Base-by-base conservation (phyloP, 2,329 filamentous ascomycete species). In the Thelonectria discophora region DNA sequence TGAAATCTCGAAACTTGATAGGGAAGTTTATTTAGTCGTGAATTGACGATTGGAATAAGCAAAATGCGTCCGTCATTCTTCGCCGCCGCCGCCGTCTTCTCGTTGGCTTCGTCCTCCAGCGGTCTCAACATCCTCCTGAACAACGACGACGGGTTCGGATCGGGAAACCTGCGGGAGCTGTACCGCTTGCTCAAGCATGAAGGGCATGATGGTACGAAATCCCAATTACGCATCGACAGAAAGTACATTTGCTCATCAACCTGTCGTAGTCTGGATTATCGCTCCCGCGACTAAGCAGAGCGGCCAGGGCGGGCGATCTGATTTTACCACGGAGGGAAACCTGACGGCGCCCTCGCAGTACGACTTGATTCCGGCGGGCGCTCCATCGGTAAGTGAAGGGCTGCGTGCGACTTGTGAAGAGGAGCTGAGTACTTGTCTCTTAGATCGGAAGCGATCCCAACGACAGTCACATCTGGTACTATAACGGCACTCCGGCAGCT, bases 401-500 rank as follows among this genome's bases (percentile, higher is more conserved):
- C 9, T 3, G 6, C 6, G 34, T 37, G 12, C 3, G 9, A 9
- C 27, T 30, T 3, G 8, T 2, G 3, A 37, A 15, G 42, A 32
- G 1, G 17, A n/a, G 3, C 24, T 30, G 9, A 32, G 8, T 39
- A 48, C 37, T 17, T 62, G 15, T 60, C n/a, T 10, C 9, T 30
- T 46, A 74, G 72, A 60, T 74, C 20, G 85, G 86, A 47, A 76
- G 74, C 15, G 84, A 86, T 65, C 84, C 83, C 12, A 69, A 73
- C 18, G 82, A 87, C 58, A 75, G 76, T 54, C 79, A 84, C 62
- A 84, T 88, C 64, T 87, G 83, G 83, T 87, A 87, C 69, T 88
- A 86, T 73, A 85, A 87, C 55, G 84, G 85, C 20, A 88, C 84
- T 0, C 83, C 85, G 0, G 83, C 82, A 0, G 81, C 84, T 0